Evolutionary conservation across 768 basidiomycete genomes (phyloP).

Genomic region (Phaffia tasmanica): DNA sequence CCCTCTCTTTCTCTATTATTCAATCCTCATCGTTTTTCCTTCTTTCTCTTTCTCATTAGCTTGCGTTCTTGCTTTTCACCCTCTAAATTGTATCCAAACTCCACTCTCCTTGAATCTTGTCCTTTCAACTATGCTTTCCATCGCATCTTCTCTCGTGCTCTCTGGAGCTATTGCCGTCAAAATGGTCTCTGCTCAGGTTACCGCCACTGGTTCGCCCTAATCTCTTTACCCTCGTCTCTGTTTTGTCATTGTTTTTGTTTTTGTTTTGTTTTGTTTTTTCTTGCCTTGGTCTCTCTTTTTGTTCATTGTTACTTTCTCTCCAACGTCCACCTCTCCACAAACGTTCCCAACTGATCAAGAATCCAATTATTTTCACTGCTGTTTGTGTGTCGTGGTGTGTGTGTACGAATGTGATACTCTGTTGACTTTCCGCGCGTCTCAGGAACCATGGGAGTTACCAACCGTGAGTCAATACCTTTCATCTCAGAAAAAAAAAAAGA

Average conservation of each 20-base stretch:
- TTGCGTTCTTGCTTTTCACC: neutral
- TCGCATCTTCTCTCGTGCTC: constrained; percentile 1
- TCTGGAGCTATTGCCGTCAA: neutral
- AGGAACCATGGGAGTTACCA: constrained; percentile 11
- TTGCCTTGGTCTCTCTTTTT: neutral
- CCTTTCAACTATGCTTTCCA: neutral
- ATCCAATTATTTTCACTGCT: no score
- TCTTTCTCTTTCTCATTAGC: neutral
- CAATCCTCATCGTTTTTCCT: neutral
- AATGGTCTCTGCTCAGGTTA: constrained; percentile 3
- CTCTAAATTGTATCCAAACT: no score
- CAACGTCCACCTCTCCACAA: no score
- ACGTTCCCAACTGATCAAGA: no score
- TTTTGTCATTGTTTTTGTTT: no score
- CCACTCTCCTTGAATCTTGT: no score
- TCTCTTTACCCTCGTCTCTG: neutral
- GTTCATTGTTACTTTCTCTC: neutral
- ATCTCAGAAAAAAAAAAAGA: no score
- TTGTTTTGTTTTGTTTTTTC: no score
- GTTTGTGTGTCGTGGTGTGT: neutral
- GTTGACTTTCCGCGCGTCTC: neutral
- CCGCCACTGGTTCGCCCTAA: constrained; percentile 1
- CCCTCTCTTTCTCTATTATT: neutral
- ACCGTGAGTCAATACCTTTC: neutral
- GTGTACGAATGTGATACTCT: neutral